A percentile compares a stretch with the other conserved stretches of the same genome.
Evolutionary conservation across 129 eudicot genomes (phyloP).

Genomic region (Lactuca saligna): DNA sequence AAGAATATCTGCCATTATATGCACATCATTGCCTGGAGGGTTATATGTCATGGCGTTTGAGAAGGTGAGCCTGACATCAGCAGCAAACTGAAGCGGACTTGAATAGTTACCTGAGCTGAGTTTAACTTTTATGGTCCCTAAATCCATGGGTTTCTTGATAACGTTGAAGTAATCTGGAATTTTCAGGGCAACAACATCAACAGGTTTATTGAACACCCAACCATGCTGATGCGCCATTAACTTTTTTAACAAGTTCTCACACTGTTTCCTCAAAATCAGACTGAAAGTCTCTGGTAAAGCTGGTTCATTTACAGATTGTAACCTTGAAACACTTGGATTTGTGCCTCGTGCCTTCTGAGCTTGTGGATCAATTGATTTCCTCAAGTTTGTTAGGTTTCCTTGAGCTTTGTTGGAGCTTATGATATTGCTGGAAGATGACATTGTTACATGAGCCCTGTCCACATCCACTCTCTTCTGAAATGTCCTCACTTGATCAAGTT

Average conservation of each 20-base stretch:
- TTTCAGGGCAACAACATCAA: constrained; percentile 65
- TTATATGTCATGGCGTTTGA: constrained; percentile 83
- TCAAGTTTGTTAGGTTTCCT: constrained; percentile 30
- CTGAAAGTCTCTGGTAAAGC: constrained; percentile 29
- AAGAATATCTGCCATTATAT: constrained; percentile 63
- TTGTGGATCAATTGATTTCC: constrained; percentile 33
- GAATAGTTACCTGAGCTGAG: constrained; percentile 43
- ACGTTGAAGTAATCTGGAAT: constrained; percentile 77
- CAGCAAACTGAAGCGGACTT: constrained; percentile 55
- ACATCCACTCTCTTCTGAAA: constrained; percentile 44
- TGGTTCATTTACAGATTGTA: constrained; percentile 42
- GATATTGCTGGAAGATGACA: constrained; percentile 45
- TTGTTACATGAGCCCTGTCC: constrained; percentile 34
- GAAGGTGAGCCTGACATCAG: constrained; percentile 81
- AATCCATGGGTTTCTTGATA: constrained; percentile 78
- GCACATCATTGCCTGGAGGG: constrained; percentile 67
- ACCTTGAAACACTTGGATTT: constrained; percentile 41
- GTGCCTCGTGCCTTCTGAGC: constrained; percentile 39
- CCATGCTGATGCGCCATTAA: constrained; percentile 66
- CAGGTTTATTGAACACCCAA: constrained; percentile 77
- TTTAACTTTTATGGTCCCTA: constrained; percentile 72
- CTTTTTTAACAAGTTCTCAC: constrained; percentile 61
- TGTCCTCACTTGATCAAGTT: constrained; percentile 52
- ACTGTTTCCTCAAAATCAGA: constrained; percentile 48
- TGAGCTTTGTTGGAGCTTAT: constrained; percentile 34